These are phyloP conservation scores for Exserohilum rostratum DNA, from an alignment of 2,329 filamentous ascomycete species.

Conservation along the genomic window DNA sequence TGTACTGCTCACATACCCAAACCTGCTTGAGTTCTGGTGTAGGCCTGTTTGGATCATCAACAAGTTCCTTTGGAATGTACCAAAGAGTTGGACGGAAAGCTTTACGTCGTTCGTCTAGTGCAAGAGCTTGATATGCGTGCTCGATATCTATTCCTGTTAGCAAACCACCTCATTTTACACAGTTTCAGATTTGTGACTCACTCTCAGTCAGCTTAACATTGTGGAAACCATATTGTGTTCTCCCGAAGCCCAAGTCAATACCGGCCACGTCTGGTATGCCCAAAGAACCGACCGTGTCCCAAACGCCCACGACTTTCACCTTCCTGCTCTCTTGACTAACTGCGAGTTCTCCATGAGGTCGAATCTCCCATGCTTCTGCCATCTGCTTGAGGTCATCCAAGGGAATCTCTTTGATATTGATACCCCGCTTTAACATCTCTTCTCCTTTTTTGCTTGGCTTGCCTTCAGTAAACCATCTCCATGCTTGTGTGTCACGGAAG, in stretches of 20 bases:
- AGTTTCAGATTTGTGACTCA: slow-evolving; percentile 26
- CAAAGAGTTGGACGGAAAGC: slow-evolving; percentile 61
- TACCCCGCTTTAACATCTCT: slow-evolving; percentile 20
- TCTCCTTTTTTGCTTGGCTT: slow-evolving; percentile 36
- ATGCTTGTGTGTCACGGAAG: slow-evolving; percentile 36
- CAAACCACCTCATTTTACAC: not conserved
- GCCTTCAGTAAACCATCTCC: slow-evolving; percentile 45
- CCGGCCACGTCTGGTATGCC: slow-evolving; percentile 53
- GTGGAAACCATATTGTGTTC: slow-evolving; percentile 42
- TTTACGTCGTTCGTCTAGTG: slow-evolving; percentile 60
- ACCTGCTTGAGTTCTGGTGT: slow-evolving; percentile 55
- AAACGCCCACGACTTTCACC: slow-evolving; percentile 55
- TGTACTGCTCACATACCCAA: slow-evolving; percentile 45
- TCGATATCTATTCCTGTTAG: slow-evolving; percentile 50
- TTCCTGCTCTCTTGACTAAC: slow-evolving; percentile 31
- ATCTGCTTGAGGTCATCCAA: slow-evolving; percentile 28
- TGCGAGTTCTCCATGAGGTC: slow-evolving; percentile 33
- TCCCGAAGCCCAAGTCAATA: slow-evolving; percentile 22
- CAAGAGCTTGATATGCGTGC: slow-evolving; percentile 62
- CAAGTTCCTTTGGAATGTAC: slow-evolving; percentile 49
- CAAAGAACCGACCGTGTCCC: slow-evolving; percentile 56
- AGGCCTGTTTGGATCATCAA: slow-evolving; percentile 27
- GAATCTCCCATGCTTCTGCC: slow-evolving; percentile 46
- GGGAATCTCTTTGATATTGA: slow-evolving; percentile 9
- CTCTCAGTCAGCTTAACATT: slow-evolving; percentile 42